Percentiles rank a stretch among this genome's conserved stretches.
Evolutionary conservation across 768 basidiomycete genomes (phyloP).

Genomic region (Russula ochroleuca): DNA sequence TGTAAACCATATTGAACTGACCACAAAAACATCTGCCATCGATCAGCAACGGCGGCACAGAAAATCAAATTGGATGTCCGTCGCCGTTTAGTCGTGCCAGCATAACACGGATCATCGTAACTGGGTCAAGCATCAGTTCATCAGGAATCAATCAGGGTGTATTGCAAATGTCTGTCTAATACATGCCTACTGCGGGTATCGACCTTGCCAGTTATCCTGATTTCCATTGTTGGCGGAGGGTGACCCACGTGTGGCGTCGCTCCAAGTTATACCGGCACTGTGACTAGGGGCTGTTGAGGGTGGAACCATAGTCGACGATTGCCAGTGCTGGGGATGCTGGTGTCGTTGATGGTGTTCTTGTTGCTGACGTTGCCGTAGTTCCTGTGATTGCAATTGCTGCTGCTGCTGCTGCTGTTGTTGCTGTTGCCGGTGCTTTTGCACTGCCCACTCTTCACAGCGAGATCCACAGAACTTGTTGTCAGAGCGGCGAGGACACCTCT

Average conservation of each 20-base stretch:
- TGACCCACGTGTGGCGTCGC: neutral
- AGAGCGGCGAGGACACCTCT: slow-evolving; percentile 2
- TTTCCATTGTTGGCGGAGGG: neutral
- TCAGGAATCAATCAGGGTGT: neutral
- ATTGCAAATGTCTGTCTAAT: slow-evolving; percentile 15
- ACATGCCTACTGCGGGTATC: slow-evolving; percentile 12
- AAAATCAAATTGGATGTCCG: too few relatives aligned
- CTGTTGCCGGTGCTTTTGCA: neutral
- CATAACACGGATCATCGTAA: too few relatives aligned
- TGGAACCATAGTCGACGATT: neutral
- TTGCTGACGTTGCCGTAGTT: neutral
- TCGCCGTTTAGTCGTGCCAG: too few relatives aligned
- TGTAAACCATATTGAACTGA: too few relatives aligned
- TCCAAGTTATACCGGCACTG: neutral
- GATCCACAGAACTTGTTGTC: slow-evolving; percentile 12
- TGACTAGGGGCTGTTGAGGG: neutral
- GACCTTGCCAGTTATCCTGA: neutral
- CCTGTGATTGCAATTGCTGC: neutral
- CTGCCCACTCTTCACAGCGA: slow-evolving; percentile 12
- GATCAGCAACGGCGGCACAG: too few relatives aligned
- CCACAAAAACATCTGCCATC: too few relatives aligned
- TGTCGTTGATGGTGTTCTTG: neutral
- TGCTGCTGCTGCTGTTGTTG: neutral
- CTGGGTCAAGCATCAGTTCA: neutral
- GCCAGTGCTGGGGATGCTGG: neutral